These are phyloP conservation scores for Suhomyces emberorum DNA, from an alignment of 805 yeast species.

Conservation along the genomic window DNA sequence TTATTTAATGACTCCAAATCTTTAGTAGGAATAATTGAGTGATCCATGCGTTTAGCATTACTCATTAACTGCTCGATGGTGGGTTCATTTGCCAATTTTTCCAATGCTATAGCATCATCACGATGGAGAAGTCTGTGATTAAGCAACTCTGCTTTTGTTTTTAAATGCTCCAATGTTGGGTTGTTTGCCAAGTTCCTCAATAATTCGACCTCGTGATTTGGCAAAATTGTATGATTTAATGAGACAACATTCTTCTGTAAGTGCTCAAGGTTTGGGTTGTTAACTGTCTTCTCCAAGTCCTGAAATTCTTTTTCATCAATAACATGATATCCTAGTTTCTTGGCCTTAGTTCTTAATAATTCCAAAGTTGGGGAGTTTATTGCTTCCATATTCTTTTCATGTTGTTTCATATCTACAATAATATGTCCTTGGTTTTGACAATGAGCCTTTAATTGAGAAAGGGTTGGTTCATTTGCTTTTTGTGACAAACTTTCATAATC, in stretches of 20 bases:
- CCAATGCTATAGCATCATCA: slow-evolving; percentile 17
- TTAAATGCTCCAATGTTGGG: slow-evolving; percentile 15
- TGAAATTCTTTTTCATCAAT: slow-evolving; percentile 14
- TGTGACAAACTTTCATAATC: slow-evolving; percentile 12
- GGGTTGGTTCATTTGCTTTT: slow-evolving; percentile 16
- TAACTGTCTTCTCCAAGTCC: slow-evolving; percentile 10
- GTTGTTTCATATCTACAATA: slow-evolving; percentile 11
- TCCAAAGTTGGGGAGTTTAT: slow-evolving; percentile 15
- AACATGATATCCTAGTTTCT: slow-evolving; percentile 12
- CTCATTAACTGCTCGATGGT: slow-evolving; percentile 7
- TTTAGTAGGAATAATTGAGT: slow-evolving; percentile 2
- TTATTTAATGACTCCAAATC: background rate
- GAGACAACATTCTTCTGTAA: slow-evolving; percentile 6
- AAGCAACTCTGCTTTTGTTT: slow-evolving; percentile 5
- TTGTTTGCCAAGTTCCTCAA: slow-evolving; percentile 7
- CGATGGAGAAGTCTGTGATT: slow-evolving; percentile 12
- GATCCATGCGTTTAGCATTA: slow-evolving; percentile 14
- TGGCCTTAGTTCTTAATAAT: slow-evolving; percentile 12
- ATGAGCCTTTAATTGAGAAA: slow-evolving; percentile 16
- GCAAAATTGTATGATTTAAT: slow-evolving; percentile 4
- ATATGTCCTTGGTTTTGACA: slow-evolving; percentile 10
- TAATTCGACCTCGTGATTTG: slow-evolving; percentile 3
- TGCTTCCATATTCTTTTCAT: slow-evolving; percentile 4
- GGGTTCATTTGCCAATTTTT: slow-evolving; percentile 13
- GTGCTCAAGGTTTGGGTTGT: slow-evolving; percentile 8